Base-by-base conservation (phyloP, 805 yeast genomes). In the Nakazawaea sp. region DNA sequence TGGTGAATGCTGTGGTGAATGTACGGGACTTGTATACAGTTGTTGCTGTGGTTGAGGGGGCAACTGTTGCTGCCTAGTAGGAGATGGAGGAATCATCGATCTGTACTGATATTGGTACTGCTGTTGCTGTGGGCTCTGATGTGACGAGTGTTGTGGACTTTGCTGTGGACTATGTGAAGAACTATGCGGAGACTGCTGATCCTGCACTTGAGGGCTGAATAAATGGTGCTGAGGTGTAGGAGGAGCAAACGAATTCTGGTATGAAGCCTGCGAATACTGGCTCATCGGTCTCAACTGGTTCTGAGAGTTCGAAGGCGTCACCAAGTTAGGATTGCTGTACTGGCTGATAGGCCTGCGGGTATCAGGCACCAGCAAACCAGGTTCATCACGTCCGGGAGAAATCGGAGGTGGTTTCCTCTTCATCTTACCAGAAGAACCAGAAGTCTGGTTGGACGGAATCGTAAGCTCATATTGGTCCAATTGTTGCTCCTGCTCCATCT, bases 331-430 rank as follows among this genome's bases (percentile, higher is more conserved):
- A 7, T 7, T 6, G 16, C 30, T 35, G 19, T 35, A 30, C 20
- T 35, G 38, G 24, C 38, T 29, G 15, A 29, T 10, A 8, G 38
- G 32, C 18, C 32, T 30, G n/a, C 30, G 27, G 17, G 26, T 17
- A 6, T 5, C 7, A 7, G 19, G 17, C n/a, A 12, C 16, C 8
- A 13, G 16, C 7, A 11, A 11, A n/a, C 30, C 33, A 21, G 10
- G 19, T 21, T 20, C 19, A 15, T 17, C 32, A n/a, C n/a, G n/a
- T n/a, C n/a, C n/a, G n/a, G n/a, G n/a, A 5, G 23, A n/a, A 10
- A 13, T 7, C 11, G 41, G 34, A 18, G 41, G 41, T 15, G 41
- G 41, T 19, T 38, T 38, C 20, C 41, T 33, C 13, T 12, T 30
- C 10, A 21, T 27, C 25, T 26, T 32, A 19, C 7, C 8, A 5